Percentiles rank a stretch among this genome's conserved stretches.
These are phyloP conservation scores for Beauveria sp. DNA, from an alignment of 2,329 filamentous ascomycete genomes.

Conservation along the genomic window DNA sequence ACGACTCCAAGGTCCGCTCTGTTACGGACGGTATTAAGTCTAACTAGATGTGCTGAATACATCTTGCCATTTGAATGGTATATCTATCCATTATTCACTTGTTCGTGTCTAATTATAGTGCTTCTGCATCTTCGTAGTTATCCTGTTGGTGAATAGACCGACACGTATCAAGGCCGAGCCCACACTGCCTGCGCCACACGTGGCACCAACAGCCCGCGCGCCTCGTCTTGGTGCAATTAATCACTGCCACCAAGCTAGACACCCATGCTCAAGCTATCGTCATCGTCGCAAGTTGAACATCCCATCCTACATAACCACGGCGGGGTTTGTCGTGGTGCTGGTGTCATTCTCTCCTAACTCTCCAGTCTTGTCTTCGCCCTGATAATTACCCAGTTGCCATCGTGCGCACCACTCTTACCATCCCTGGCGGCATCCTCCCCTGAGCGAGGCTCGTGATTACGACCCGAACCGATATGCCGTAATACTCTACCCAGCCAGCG, in stretches of 20 bases:
- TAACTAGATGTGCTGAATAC: neutral
- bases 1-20: neutral
- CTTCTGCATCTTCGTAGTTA: neutral
- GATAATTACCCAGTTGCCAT: neutral
- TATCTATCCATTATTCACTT: too few species aligned
- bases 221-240: neutral
- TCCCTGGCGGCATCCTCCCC: neutral
- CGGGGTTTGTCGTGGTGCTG: neutral
- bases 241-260: neutral
- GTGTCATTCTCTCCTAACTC: neutral
- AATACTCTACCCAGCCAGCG: neutral
- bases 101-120: neutral
- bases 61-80: neutral
- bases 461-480: slow-evolving; percentile 10
- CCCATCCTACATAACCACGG: neutral
- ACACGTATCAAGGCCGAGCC: neutral
- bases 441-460: slow-evolving; percentile 7
- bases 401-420: neutral
- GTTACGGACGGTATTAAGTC: neutral
- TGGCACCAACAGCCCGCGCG: slow-evolving; percentile 3
- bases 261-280: slow-evolving; percentile 6
- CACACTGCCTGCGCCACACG: slow-evolving; percentile 3
- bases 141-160: neutral
- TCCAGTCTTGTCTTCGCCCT: too few species aligned
- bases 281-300: slow-evolving; percentile 1